Conservation (phyloP, 768 basidiomycete species). For the Lactarius psammicola region DNA sequence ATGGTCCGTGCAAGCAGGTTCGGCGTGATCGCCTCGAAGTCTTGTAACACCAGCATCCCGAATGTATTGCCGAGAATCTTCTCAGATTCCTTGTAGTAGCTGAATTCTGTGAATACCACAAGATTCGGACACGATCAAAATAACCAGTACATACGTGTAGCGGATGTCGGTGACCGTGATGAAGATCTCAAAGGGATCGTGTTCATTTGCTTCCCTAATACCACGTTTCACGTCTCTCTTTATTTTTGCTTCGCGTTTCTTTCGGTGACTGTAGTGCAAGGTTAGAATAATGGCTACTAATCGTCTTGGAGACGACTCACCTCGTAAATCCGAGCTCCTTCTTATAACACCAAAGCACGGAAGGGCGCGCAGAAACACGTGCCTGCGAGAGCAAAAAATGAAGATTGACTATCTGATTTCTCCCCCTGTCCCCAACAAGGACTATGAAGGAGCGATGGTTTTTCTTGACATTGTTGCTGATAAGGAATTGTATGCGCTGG, state of each 20-base stretch:
- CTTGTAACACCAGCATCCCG: slow-evolving; percentile 95
- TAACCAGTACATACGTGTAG: slow-evolving; percentile 68
- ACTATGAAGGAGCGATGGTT: slow-evolving; percentile 96
- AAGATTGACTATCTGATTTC: slow-evolving; percentile 95
- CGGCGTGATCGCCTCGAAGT: slow-evolving; percentile 97
- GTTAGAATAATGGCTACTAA: not conserved
- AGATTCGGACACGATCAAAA: not conserved
- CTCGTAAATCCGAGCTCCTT: slow-evolving; percentile 96
- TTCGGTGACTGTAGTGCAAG: slow-evolving; percentile 68
- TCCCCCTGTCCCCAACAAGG: slow-evolving; percentile 89
- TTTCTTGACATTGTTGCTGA: slow-evolving; percentile 89
- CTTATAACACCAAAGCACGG: slow-evolving; percentile 98
- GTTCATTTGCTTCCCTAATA: slow-evolving; percentile 89
- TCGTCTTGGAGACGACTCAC: slow-evolving; percentile 42
- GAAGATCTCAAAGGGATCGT: slow-evolving; percentile 97
- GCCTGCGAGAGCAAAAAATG: slow-evolving; percentile 95
- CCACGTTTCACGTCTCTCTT: slow-evolving; percentile 96
- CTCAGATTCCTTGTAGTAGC: slow-evolving; percentile 96
- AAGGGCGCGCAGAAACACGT: slow-evolving; percentile 82
- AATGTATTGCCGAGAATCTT: slow-evolving; percentile 97
- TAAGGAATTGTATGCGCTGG: slow-evolving; percentile 87
- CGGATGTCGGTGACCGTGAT: slow-evolving; percentile 98
- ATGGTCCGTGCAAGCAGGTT: slow-evolving; percentile 95
- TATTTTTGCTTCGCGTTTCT: slow-evolving; percentile 95
- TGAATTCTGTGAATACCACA: slow-evolving; percentile 5